Percentiles rank a stretch among this genome's conserved stretches.
These are phyloP conservation scores for Elymus sibiricus DNA, from an alignment of 176 grass and related monocot genomes.

Conservation along the genomic window DNA sequence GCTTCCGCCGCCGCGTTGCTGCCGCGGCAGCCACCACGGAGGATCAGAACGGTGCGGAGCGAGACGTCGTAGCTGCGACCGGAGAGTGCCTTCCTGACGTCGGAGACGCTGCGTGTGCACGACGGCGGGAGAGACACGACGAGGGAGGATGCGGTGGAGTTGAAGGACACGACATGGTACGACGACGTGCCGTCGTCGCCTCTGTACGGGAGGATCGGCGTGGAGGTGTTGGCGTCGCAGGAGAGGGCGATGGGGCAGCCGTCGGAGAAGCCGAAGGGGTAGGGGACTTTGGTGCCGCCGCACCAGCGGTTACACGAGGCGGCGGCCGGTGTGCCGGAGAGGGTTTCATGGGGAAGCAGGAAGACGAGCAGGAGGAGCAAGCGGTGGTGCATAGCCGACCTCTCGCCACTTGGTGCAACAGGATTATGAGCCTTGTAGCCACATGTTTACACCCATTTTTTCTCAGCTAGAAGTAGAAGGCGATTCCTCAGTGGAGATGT, in stretches of 20 bases:
- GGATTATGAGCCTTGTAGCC: background rate
- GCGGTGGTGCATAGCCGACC: background rate
- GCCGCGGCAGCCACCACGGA: background rate
- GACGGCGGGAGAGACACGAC: background rate
- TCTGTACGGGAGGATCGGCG: background rate
- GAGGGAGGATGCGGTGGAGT: conserved; percentile 4
- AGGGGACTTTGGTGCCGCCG: background rate
- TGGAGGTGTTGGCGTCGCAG: conserved; percentile 7
- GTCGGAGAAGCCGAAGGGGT: conserved; percentile 60
- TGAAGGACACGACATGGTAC: background rate
- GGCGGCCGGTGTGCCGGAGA: background rate
- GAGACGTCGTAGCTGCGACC: conserved; percentile 38
- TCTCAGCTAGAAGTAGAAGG: background rate
- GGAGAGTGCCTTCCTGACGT: background rate
- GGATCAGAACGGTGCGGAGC: conserved; percentile 5
- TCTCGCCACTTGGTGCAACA: background rate
- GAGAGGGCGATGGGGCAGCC: conserved; percentile 32
- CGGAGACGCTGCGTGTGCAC: conserved; percentile 20
- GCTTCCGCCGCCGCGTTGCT: background rate
- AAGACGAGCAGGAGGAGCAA: background rate
- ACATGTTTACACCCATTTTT: background rate
- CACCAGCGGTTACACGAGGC: conserved; percentile 32
- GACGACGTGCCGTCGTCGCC: background rate
- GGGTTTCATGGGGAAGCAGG: background rate
- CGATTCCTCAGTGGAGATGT: background rate